phyloP scores from a whole-genome alignment of 768 basidiomycete species.

The Lentinula guzmanii region DNA sequence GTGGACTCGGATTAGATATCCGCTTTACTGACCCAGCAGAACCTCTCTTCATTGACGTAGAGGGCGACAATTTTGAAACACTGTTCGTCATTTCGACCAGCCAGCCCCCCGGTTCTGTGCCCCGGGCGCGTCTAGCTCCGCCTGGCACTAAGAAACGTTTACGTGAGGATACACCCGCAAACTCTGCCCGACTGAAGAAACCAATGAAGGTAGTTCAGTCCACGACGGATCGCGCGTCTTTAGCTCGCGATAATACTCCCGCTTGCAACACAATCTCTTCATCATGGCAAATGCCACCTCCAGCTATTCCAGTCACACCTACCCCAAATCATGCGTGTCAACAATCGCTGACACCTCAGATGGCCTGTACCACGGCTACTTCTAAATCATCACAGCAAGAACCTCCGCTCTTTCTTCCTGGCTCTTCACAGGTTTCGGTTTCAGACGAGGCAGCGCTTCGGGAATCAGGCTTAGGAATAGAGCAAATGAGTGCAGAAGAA shows the following conservation, averaged over 20 bases:
- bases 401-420: conserved; percentile 40
- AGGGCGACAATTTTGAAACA: conserved; percentile 56
- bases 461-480: conserved; percentile 60
- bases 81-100: conserved; percentile 80
- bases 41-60: conserved; percentile 74
- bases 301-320: conserved; percentile 10
- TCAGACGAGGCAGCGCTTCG: conserved; percentile 47
- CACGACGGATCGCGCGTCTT: conserved; percentile 17
- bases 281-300: conserved; percentile 7
- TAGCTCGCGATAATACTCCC: conserved; percentile 28
- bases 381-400: conserved; percentile 8
- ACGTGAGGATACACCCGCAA: conserved; percentile 29
- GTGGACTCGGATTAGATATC: conserved; percentile 57
- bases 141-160: conserved; percentile 31
- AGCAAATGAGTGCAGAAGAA: conserved; percentile 60
- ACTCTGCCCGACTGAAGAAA: conserved; percentile 42
- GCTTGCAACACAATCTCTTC: conserved; percentile 22
- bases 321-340: conserved; percentile 1
- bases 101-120: conserved; percentile 38
- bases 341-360: background rate
- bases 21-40: conserved; percentile 70
- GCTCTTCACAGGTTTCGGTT: conserved; percentile 54
- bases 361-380: background rate
- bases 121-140: conserved; percentile 13
- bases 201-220: conserved; percentile 46